Evolutionary conservation across 306 rosid genomes (phyloP).

Genomic region (Begonia fuchsioides): DNA sequence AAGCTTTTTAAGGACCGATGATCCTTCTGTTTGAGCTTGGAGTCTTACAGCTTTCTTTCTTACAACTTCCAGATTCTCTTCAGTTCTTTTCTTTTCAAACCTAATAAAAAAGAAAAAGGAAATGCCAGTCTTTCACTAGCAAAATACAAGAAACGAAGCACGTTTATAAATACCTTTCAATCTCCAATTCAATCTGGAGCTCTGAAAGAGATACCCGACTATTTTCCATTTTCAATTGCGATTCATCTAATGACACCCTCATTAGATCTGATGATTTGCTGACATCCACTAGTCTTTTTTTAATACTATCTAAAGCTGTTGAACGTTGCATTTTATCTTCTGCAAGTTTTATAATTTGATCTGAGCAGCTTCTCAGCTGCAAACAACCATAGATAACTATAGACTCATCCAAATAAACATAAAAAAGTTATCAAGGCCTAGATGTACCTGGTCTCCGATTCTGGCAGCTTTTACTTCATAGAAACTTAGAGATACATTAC

Average conservation of each 20-base stretch:
- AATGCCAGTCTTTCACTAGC: neutral
- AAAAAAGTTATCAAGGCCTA: constrained; percentile 5
- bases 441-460: constrained; percentile 75
- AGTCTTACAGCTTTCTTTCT: constrained; percentile 49
- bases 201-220: constrained; percentile 41
- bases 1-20: constrained; percentile 60
- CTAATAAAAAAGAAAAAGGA: constrained; percentile 17
- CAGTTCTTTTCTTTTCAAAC: constrained; percentile 58
- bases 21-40: constrained; percentile 56
- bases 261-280: constrained; percentile 51
- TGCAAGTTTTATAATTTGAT: constrained; percentile 40
- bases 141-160: constrained; percentile 4
- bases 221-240: constrained; percentile 40
- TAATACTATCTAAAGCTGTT: constrained; percentile 35
- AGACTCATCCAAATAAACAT: neutral
- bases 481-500: constrained; percentile 45
- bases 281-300: constrained; percentile 51
- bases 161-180: constrained; percentile 45
- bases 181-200: constrained; percentile 62
- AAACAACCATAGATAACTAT: neutral
- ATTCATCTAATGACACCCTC: constrained; percentile 37
- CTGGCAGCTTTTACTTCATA: constrained; percentile 54
- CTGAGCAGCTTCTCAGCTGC: constrained; percentile 67
- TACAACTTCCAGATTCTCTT: constrained; percentile 61
- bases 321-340: constrained; percentile 51